Evolutionary conservation across 768 basidiomycete species (phyloP), one percentile per base, ranked within the genome.

Genomic region (Paxillus rubicundulus): DNA sequence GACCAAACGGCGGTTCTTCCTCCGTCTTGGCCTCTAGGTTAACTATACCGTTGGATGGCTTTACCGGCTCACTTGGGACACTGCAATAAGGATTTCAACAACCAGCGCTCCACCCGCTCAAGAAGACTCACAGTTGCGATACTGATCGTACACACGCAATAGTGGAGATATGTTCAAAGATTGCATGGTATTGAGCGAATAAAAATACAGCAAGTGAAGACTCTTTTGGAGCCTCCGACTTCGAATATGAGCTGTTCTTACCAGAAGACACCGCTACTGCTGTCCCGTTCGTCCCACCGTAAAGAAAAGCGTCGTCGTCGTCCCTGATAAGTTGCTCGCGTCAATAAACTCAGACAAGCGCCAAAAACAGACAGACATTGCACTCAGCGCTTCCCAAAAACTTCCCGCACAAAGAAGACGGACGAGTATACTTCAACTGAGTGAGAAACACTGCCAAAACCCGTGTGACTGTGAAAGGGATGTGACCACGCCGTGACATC

Each of bases 281-380:
- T 45, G 68, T 52, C 49, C 70, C 64, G 40, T 71, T 58, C 39
- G 81, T 72, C 53, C 79, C 78, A 52, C 88, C 88, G 60, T 89
- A 90, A 56, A 89, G 71, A 65, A 86, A 89, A 21, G 87, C 86
- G 69, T 90, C 87, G 63, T 91, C 88, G 72, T 89, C 87, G 65
- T 89, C 86, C 81, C 82, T 84, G 58, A 47, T 52, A n/a, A n/a
- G 47, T 56, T 47, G 41, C 32, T 49, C 52, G 41, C 33, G 69
- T 70, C 49, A 70, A 65, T 68, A 50, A 59, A 58, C 28, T 53
- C 44, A 45, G 44, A 44, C 38, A 17, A 47, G 59, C 54, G 36
- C 52, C 24, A 54, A 55, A 9, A 52, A 61, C 58, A 45, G 54
- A 67, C 65, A 46, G 66, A 69, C 67, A 69, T 69, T 53, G 52